phyloP scores from a whole-genome alignment of 208 protist genomes.

The Crithidia sp. region DNA sequence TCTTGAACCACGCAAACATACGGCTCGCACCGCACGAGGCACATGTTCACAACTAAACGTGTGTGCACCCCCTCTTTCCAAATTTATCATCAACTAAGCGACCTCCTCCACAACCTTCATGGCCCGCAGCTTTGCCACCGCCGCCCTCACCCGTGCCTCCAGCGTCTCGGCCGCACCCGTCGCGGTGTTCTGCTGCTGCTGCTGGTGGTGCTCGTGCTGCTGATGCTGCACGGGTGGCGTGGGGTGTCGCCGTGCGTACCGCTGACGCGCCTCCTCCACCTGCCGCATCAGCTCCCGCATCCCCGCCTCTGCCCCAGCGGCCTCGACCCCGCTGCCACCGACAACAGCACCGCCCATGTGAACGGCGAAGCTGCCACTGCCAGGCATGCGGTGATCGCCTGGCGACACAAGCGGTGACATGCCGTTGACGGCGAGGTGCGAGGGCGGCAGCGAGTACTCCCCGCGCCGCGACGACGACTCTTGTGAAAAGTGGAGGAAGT shows the following conservation, averaged over 20 bases:
- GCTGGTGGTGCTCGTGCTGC: conserved; percentile 13
- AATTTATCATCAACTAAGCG: background rate
- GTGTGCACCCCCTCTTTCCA: background rate
- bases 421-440: conserved; percentile 10
- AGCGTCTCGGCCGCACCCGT: background rate
- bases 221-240: background rate
- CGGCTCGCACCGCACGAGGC: no score
- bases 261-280: conserved; percentile 28
- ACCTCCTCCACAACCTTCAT: background rate
- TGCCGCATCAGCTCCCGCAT: conserved; percentile 14
- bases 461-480: conserved; percentile 23
- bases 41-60: background rate
- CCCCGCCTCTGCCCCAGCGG: background rate
- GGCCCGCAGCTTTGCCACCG: conserved; percentile 25
- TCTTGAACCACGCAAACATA: no score
- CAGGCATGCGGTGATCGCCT: conserved; percentile 10
- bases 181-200: background rate
- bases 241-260: background rate
- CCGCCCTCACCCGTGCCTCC: conserved; percentile 20
- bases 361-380: conserved; percentile 8
- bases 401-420: conserved; percentile 12
- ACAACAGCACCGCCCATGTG: background rate
- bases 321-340: background rate
- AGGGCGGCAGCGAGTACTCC: conserved; percentile 14
- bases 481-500: conserved; percentile 34